phyloP scores from a whole-genome alignment of 1,139 yeast genomes.

The Suhomyces bolitotheri region DNA sequence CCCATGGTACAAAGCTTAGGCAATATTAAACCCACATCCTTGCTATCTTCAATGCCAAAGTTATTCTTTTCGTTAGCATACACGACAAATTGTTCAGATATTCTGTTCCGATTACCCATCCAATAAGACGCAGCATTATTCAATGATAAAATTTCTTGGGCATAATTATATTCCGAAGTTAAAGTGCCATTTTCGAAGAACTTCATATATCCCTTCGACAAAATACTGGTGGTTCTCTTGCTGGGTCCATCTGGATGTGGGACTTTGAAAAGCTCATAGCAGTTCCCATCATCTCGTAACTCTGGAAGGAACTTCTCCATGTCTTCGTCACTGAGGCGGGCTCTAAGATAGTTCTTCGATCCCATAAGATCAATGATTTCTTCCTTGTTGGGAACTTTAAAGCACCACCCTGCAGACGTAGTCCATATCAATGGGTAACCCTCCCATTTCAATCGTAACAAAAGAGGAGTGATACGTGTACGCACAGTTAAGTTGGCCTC shows the following conservation, averaged over 20 bases:
- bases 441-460: constrained; percentile 84
- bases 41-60: constrained; percentile 27
- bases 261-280: constrained; percentile 57
- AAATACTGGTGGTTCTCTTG: constrained; percentile 72
- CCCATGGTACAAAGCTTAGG: constrained; percentile 94
- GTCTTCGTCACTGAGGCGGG: constrained; percentile 19
- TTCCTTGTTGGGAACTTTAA: constrained; percentile 53
- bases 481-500: constrained; percentile 65
- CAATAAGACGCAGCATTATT: constrained; percentile 87
- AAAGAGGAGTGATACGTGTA: constrained; percentile 72
- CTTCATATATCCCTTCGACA: constrained; percentile 73
- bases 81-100: constrained; percentile 82
- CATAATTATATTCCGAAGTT: constrained; percentile 70
- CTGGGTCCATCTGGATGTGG: constrained; percentile 89
- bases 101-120: constrained; percentile 87
- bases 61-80: constrained; percentile 35
- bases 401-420: constrained; percentile 84
- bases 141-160: constrained; percentile 72
- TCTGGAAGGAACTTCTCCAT: constrained; percentile 23
- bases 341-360: constrained; percentile 52
- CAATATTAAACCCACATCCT: constrained; percentile 67
- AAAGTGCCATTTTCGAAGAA: constrained; percentile 74
- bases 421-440: constrained; percentile 81
- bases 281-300: constrained; percentile 25
- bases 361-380: constrained; percentile 40